Conservation (phyloP, 495 filamentous ascomycete species). For the Annulohypoxylon stygium region DNA sequence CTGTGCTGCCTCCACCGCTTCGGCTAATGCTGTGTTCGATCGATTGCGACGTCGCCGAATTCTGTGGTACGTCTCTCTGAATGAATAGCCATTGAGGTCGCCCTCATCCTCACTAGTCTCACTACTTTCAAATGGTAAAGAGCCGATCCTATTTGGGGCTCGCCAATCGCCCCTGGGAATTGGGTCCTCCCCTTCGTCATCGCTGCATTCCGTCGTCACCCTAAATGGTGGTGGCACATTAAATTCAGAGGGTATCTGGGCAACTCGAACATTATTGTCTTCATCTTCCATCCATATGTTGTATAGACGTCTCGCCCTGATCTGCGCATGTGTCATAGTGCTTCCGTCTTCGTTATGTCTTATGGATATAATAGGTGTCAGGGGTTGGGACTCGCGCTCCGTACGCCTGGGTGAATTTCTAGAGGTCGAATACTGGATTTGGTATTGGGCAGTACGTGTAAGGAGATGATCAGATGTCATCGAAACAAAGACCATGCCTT, state of each 20-base stretch:
- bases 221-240: constrained; percentile 57
- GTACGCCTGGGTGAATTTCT: constrained; percentile 40
- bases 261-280: constrained; percentile 62
- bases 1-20: constrained; percentile 66
- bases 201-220: constrained; percentile 67
- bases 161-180: constrained; percentile 40
- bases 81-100: constrained; percentile 47
- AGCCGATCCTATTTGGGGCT: constrained; percentile 61
- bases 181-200: constrained; percentile 62
- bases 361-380: constrained; percentile 57
- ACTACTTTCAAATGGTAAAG: constrained; percentile 64
- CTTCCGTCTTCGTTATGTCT: constrained; percentile 62
- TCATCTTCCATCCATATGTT: constrained; percentile 65
- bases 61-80: constrained; percentile 34
- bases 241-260: constrained; percentile 68
- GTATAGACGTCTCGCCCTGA: constrained; percentile 56
- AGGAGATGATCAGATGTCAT: constrained; percentile 85
- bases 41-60: constrained; percentile 47
- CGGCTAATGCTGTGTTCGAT: constrained; percentile 59
- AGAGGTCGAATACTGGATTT: constrained; percentile 73
- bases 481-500: constrained; percentile 92
- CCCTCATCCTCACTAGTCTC: constrained; percentile 61
- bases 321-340: constrained; percentile 55
- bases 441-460: constrained; percentile 77
- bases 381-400: constrained; percentile 48